Base-by-base conservation (phyloP, 208 protist species). In the Porcisia hertigi region DNA sequence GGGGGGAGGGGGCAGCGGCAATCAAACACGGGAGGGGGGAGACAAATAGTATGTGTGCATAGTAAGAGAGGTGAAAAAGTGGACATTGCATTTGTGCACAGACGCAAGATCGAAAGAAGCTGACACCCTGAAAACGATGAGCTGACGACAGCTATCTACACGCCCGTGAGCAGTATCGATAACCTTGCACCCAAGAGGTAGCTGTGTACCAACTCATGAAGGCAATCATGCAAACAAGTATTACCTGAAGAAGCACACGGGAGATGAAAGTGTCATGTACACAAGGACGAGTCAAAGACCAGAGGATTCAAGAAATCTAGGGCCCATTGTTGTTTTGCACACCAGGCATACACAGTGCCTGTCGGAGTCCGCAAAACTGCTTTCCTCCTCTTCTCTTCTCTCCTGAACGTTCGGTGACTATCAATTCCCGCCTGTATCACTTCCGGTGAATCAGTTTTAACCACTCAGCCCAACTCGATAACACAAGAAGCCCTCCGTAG, bases 211-310 rank as follows among this genome's bases (percentile, higher is more conserved):
- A 18, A 36, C 34, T 36, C 30, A 63, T 41, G n/a, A 36, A 63
- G 58, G 6, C 30, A 63, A 41, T 63, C 30, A 34, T 41, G 30
- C 20, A 36, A 41, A 63, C n/a, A 12, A 6, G 58, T 23, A 34
- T 49, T n/a, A 30, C 45, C 60, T 69, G 45, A 14, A 76, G 71
- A 30, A 49, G 54, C 71, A 52, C 60, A 34, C 47, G 60, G 7
- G 34, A 60, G 34, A 70, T 76, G 36, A 67, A 39, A 23, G 58
- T 43, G 58, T 14, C 41, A 34, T 23, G 58, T 8, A 36, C 41
- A 3, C 5, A 7, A 58, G 9, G 58, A 63, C 41, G 58, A 63
- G 3, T 34, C 58, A 36, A 63, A 63, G 12, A 36, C 14, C 58
- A 6, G 34, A 7, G 41, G 41, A 34, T 9, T 16, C 9, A 23